These are phyloP conservation scores for Venturia nashicola DNA, from an alignment of 2,329 filamentous ascomycete species.

Conservation along the genomic window DNA sequence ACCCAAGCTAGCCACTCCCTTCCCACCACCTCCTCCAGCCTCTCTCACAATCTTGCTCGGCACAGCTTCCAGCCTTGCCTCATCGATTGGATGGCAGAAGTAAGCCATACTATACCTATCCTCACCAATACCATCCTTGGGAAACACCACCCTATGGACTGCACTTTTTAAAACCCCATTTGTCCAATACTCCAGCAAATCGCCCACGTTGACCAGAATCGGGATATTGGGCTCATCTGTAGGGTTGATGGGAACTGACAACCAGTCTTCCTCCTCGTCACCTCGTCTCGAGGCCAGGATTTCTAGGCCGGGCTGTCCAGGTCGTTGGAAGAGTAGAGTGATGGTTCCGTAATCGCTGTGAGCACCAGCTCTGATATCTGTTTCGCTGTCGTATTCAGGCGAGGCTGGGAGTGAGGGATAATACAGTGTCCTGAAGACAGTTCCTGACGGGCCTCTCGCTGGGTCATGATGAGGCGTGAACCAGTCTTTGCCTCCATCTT, in stretches of 20 bases:
- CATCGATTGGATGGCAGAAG: slow-evolving; percentile 50
- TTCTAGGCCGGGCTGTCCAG: slow-evolving; percentile 76
- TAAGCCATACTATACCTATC: slow-evolving; percentile 48
- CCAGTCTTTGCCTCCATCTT: slow-evolving; percentile 33
- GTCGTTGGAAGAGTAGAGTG: slow-evolving; percentile 70
- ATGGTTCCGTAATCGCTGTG: slow-evolving; percentile 75
- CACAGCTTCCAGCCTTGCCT: slow-evolving; percentile 40
- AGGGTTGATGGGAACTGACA: slow-evolving; percentile 32
- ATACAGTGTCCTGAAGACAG: slow-evolving; percentile 42
- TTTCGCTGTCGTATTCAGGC: slow-evolving; percentile 31
- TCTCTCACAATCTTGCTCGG: slow-evolving; percentile 38
- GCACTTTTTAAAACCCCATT: slow-evolving; percentile 77
- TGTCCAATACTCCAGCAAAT: slow-evolving; percentile 76
- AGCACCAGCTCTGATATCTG: slow-evolving; percentile 74
- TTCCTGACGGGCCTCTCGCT: slow-evolving; percentile 36
- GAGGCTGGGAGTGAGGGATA: slow-evolving; percentile 31
- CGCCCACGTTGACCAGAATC: slow-evolving; percentile 60
- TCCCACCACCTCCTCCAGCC: slow-evolving; percentile 13
- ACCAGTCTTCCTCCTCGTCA: slow-evolving; percentile 24
- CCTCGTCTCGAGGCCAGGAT: slow-evolving; percentile 44
- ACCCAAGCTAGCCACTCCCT: slow-evolving; percentile 18
- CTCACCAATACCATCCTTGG: slow-evolving; percentile 28
- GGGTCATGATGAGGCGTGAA: slow-evolving; percentile 50
- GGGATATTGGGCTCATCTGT: slow-evolving; percentile 32
- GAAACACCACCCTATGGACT: slow-evolving; percentile 77